Conservation (phyloP, 2,329 filamentous ascomycete genomes). For the Ampelomyces quisqualis region DNA sequence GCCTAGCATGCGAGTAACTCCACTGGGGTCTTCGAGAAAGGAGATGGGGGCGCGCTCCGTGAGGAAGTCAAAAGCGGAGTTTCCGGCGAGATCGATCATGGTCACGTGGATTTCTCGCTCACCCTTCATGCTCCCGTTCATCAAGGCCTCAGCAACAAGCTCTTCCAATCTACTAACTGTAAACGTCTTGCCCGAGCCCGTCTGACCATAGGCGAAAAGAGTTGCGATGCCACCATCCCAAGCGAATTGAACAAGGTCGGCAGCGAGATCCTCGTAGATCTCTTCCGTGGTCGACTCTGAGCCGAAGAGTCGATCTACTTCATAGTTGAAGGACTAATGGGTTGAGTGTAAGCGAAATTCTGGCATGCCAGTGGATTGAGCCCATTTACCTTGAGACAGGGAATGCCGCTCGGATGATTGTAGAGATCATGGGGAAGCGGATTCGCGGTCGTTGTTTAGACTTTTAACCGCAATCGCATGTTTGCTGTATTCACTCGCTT, state of each 20-base stretch:
- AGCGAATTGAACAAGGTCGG: slow-evolving; percentile 49
- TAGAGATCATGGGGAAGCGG: no score
- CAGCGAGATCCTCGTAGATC: slow-evolving; percentile 48
- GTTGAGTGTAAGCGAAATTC: slow-evolving; percentile 7
- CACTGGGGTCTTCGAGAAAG: slow-evolving; percentile 51
- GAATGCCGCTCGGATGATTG: slow-evolving; percentile 17
- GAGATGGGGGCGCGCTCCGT: slow-evolving; percentile 47
- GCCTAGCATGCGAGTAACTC: slow-evolving; percentile 48
- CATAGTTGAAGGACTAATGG: slow-evolving; percentile 16
- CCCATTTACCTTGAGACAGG: slow-evolving; percentile 16
- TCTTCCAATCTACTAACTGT: slow-evolving; percentile 57
- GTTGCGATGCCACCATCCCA: slow-evolving; percentile 53
- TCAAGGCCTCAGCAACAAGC: slow-evolving; percentile 44
- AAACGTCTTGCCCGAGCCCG: slow-evolving; percentile 94
- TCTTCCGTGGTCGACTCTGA: slow-evolving; percentile 36
- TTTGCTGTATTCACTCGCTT: no score
- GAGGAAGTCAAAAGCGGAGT: slow-evolving; percentile 32
- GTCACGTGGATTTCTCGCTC: slow-evolving; percentile 40
- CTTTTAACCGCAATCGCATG: no score
- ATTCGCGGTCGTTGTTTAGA: no score
- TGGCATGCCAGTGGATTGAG: not conserved
- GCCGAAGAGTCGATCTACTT: slow-evolving; percentile 21
- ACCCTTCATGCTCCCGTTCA: slow-evolving; percentile 22
- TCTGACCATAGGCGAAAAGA: slow-evolving; percentile 92
- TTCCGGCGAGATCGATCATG: slow-evolving; percentile 44